Evolutionary conservation across 768 basidiomycete genomes (phyloP), one percentile per base, ranked within the genome.

Genomic region (Rhodocollybia butyracea): DNA sequence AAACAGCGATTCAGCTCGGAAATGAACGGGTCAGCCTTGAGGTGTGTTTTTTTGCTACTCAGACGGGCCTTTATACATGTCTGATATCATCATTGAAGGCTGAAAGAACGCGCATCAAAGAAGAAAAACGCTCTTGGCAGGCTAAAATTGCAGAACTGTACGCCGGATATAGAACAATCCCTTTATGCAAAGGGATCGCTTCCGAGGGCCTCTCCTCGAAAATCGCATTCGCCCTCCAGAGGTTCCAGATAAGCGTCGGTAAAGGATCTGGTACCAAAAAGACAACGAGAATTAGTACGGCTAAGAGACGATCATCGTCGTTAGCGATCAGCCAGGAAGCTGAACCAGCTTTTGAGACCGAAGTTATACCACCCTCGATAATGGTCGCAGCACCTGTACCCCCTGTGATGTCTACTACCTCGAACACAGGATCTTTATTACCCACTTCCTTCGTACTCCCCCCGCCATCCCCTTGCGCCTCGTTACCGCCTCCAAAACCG

Each of bases 41-140:
- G 81, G 90, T 89, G 65, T 56, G 54, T 54, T 39, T 13, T 57
- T 26, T 21, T 51, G 13, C 46, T 47, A 52, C 13, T 30, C 7
- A 54, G n/a, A n/a, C n/a, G n/a, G 40, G 27, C 26, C 41, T 41
- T 40, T 56, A 57, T 13, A 38, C 7, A 11, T 46, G 38, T 30
- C 51, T 40, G 21, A 40, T 38, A 32, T 40, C 5, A 11, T 39
- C 19, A 3, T 34, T 38, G 48, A 60, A 91, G 89, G 79, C 78
- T 10, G 85, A 89, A 63, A 78, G 81, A 21, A 63, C 82, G 26
- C 77, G 75, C 53, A 75, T 90, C 39, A 41, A 80, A 46, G 86
- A 90, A 59, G 89, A 91, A 65, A 87, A 82, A 63, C 79, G 85
- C n/a, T 71, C 77, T n/a, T 89, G 86, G 88, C 78, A 85, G 55